These are phyloP conservation scores for Ilyonectria destructans DNA, from an alignment of 2,329 filamentous ascomycete genomes.

Conservation along the genomic window DNA sequence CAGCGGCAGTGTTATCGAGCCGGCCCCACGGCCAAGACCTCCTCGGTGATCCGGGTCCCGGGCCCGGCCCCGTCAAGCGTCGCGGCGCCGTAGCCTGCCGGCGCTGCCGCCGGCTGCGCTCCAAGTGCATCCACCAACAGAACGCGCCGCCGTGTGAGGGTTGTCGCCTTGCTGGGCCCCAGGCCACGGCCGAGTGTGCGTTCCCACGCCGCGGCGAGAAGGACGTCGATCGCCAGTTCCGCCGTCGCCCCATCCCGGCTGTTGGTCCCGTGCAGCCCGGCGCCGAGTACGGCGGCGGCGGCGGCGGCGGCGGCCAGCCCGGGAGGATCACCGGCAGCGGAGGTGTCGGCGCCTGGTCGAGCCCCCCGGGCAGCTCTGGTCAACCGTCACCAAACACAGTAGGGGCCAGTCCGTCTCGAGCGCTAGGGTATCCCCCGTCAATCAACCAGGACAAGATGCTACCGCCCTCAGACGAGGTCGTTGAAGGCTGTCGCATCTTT, in stretches of 20 bases:
- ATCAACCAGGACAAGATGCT: constrained; percentile 25
- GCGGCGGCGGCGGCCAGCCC: neutral
- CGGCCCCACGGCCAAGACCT: neutral
- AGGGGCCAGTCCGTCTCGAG: neutral
- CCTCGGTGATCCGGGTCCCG: neutral
- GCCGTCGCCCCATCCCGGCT: constrained; percentile 31
- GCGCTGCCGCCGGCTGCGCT: constrained; percentile 46
- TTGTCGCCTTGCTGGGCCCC: constrained; percentile 34
- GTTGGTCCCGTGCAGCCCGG: neutral
- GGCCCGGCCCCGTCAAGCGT: constrained; percentile 22
- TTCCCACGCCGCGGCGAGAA: constrained; percentile 44
- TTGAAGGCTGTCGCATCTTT: constrained; percentile 50
- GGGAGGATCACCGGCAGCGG: neutral
- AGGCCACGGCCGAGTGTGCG: constrained; percentile 34
- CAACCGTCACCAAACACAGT: neutral
- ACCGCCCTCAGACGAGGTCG: constrained; percentile 48
- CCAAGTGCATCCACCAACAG: constrained; percentile 43
- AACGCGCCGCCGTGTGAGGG: constrained; percentile 40
- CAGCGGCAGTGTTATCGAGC: neutral
- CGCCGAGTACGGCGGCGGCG: neutral
- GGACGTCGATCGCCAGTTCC: constrained; percentile 41
- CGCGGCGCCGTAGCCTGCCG: constrained; percentile 44
- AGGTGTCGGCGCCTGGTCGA: constrained; percentile 11
- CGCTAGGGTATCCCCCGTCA: neutral
- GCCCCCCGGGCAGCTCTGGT: constrained; percentile 6